Base-by-base conservation (phyloP, 75 land plant genomes). In the Larix kaempferi region DNA sequence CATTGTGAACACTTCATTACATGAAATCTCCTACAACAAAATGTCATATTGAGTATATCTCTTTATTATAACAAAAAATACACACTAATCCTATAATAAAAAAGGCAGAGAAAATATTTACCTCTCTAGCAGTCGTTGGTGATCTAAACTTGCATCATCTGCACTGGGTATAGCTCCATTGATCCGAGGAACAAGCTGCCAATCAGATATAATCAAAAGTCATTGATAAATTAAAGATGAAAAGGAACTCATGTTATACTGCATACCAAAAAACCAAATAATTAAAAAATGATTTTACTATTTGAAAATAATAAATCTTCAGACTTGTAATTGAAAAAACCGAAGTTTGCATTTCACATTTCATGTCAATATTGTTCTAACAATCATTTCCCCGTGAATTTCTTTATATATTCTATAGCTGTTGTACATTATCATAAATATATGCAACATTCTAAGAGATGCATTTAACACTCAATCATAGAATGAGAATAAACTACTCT, bases 61-160 rank as follows among this genome's bases (percentile, higher is more conserved):
- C 26, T 44, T 26, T 55, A 27, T 58, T 58, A 22, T 21, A 25
- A 25, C 17, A 52, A 78, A 71, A n/a, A 78, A 23, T 13, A 66
- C 21, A 27, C 29, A 19, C 41, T 69, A 19, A 15, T 35, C 67
- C 33, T 67, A 21, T 69, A 12, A 69, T 37, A 17, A 33, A 27
- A n/a, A 44, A 44, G 29, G 37, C 64, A 69, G 12, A 69, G 49
- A 39, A 69, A 33, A 21, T 55, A 15, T 52, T 27, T 74, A 93
- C 95, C 95, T 93, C 62, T 84, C 95, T 13, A 84, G 71, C 22
- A 93, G 85, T 52, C 93, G 82, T 61, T 84, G 90, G 66, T 93
- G 95, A 75, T 93, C 95, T 25, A 91, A 80, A 27, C 82, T 85
- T 52, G 95, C 95, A 89, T 89, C 89, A 77, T 86, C 82, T 22